Percentiles rank a stretch among this genome's conserved stretches.
Conservation (phyloP, 1,284 basidiomycete genomes). For the Fistulinella staudtii region DNA sequence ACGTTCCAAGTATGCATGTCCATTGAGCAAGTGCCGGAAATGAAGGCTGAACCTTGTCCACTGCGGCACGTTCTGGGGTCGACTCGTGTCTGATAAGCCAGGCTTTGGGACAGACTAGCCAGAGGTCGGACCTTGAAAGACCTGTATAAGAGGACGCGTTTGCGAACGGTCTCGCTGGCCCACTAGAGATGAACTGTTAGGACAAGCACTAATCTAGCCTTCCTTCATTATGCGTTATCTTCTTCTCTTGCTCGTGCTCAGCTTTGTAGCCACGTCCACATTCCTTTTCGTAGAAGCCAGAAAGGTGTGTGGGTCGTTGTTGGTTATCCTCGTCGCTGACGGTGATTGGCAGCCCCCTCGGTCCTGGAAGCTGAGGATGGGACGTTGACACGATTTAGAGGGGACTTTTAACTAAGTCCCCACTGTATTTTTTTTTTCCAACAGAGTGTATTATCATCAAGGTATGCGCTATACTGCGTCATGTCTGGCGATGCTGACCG, state of each 20-base stretch:
- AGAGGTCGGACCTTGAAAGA: conserved; percentile 24
- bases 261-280: conserved; percentile 28
- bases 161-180: conserved; percentile 16
- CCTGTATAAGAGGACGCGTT: conserved; percentile 21
- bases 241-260: conserved; percentile 29
- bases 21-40: conserved; percentile 19
- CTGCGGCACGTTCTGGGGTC: conserved; percentile 25
- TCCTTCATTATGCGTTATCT: conserved; percentile 25
- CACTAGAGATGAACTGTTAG: conserved; percentile 30
- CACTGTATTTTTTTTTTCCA: conserved; percentile 5
- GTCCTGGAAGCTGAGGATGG: conserved; percentile 14
- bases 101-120: not conserved
- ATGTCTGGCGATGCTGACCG: not conserved
- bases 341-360: conserved; percentile 18
- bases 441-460: conserved; percentile 27
- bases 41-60: conserved; percentile 11
- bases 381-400: conserved; percentile 6
- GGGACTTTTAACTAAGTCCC: conserved; percentile 33
- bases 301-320: conserved; percentile 19
- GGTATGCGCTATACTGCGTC: not conserved
- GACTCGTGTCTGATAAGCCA: conserved; percentile 18
- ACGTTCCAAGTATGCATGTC: not conserved
- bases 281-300: conserved; percentile 32
- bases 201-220: conserved; percentile 9
- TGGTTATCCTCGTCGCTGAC: conserved; percentile 6